Conservation (phyloP, 1,284 basidiomycete species). For the Leccinum ponderosum region DNA sequence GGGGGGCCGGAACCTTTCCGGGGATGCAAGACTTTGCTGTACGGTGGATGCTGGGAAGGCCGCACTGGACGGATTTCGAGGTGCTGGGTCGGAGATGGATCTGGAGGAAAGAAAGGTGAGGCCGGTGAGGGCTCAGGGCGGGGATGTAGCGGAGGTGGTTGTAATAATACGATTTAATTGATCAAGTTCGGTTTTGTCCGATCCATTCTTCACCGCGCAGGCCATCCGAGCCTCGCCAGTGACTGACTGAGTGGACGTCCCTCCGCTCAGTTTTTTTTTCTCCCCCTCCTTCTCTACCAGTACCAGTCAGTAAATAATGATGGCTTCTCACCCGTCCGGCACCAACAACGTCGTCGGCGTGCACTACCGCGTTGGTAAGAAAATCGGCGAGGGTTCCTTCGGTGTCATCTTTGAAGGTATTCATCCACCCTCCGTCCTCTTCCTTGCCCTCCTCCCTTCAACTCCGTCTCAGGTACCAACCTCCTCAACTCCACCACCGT, state of each 20-base stretch:
- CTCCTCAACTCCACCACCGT: constrained; percentile 85
- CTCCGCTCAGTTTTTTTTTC: neutral
- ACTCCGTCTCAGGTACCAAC: constrained; percentile 67
- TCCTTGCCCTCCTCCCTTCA: neutral
- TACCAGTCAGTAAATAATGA: constrained; percentile 16
- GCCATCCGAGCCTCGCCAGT: constrained; percentile 27
- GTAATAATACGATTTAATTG: neutral
- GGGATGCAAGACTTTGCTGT: neutral
- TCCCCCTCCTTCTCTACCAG: constrained; percentile 10
- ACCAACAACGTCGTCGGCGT: constrained; percentile 72
- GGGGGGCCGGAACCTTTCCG: neutral
- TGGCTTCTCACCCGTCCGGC: constrained; percentile 48
- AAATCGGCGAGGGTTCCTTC: constrained; percentile 85
- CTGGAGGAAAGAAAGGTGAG: neutral
- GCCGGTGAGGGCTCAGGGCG: constrained; percentile 12
- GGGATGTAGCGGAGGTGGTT: constrained; percentile 21
- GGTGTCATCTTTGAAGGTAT: constrained; percentile 81
- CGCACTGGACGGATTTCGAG: constrained; percentile 4
- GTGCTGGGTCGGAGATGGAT: constrained; percentile 14
- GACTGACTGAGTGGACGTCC: constrained; percentile 6
- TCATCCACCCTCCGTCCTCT: constrained; percentile 8
- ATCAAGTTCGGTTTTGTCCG: constrained; percentile 33
- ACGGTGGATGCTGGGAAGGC: neutral
- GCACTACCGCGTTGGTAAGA: constrained; percentile 80
- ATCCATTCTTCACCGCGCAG: constrained; percentile 33